A percentile compares a stretch with the other conserved stretches of the same genome.
These are phyloP conservation scores for Termitomyces titanicus DNA, from an alignment of 768 basidiomycete genomes.

Conservation along the genomic window DNA sequence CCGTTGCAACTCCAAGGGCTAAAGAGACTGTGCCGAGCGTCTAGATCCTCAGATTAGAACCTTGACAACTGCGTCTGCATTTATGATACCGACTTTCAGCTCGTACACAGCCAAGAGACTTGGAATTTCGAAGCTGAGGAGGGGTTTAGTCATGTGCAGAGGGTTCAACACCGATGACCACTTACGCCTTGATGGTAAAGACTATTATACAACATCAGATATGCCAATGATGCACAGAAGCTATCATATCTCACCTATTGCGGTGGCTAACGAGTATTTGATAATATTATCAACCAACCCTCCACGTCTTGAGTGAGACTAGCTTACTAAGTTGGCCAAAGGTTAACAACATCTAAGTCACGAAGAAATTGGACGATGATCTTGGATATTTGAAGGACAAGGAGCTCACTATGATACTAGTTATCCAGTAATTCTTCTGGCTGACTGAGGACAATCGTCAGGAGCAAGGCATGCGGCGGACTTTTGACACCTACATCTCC, in stretches of 20 bases:
- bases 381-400: neutral
- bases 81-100: slow-evolving; percentile 37
- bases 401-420: slow-evolving; percentile 48
- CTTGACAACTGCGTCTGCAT: neutral
- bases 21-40: neutral
- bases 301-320: neutral
- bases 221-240: neutral
- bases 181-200: slow-evolving; percentile 48
- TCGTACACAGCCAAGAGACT: slow-evolving; percentile 37
- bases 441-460: slow-evolving; percentile 40
- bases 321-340: slow-evolving; percentile 46
- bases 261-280: slow-evolving; percentile 26
- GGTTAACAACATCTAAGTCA: slow-evolving; percentile 39
- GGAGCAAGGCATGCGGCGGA: neutral
- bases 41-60: neutral
- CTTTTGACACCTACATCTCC: slow-evolving; percentile 46
- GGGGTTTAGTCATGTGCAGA: neutral
- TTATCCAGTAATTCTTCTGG: slow-evolving; percentile 48
- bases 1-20: slow-evolving; percentile 48
- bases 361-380: neutral
- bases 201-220: slow-evolving; percentile 2
- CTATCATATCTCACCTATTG: slow-evolving; percentile 29
- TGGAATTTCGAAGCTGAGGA: slow-evolving; percentile 36
- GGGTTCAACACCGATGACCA: neutral
- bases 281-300: neutral